phyloP scores from a whole-genome alignment of 2,329 filamentous ascomycete species.

The Fusarium scirpi region DNA sequence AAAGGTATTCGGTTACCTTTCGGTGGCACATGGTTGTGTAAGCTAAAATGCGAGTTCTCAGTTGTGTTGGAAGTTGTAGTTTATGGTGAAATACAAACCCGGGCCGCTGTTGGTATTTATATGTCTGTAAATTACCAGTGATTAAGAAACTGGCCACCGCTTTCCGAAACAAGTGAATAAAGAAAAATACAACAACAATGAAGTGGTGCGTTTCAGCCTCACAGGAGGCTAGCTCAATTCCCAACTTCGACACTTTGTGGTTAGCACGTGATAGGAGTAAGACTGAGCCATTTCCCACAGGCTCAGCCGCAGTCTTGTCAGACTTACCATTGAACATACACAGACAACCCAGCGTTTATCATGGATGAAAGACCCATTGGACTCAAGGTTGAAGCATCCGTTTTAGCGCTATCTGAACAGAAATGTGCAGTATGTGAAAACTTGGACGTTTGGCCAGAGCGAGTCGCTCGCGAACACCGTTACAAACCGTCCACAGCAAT shows the following conservation, averaged over 20 bases:
- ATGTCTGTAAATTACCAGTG: too few species aligned
- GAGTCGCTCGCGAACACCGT: fast-evolving
- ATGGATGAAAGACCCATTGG: fast-evolving
- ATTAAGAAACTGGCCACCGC: too few species aligned
- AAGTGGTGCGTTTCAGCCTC: too few species aligned
- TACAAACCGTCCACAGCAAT: background rate
- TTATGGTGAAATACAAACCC: too few species aligned
- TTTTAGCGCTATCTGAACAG: background rate
- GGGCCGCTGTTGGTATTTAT: too few species aligned
- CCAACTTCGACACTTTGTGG: too few species aligned
- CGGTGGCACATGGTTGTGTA: background rate
- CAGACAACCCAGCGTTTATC: fast-evolving
- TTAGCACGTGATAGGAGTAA: background rate
- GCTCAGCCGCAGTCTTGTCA: background rate
- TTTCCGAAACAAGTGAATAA: too few species aligned
- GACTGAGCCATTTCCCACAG: background rate
- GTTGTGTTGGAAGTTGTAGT: too few species aligned
- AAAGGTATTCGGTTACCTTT: background rate
- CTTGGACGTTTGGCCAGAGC: background rate
- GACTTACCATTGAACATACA: fast-evolving
- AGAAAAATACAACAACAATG: too few species aligned
- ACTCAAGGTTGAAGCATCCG: fast-evolving
- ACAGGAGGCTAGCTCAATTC: too few species aligned
- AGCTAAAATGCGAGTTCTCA: background rate
- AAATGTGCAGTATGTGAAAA: background rate